Evolutionary conservation across 2,329 filamentous ascomycete genomes (phyloP).

Genomic region (Mollisiaceae sp.): DNA sequence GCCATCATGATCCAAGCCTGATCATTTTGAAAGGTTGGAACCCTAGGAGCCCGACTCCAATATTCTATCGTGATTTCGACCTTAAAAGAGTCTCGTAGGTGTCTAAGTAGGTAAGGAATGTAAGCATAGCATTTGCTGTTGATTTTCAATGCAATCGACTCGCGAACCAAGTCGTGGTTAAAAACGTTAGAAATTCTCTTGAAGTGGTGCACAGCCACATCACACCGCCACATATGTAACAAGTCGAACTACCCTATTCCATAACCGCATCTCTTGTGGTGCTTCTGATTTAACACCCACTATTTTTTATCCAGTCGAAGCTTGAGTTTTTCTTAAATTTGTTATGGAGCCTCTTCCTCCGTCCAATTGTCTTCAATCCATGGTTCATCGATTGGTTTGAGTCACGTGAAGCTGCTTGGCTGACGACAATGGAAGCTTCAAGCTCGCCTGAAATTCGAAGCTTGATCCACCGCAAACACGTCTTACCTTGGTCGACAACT

Average conservation of each 20-base stretch:
- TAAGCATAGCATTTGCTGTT: not conserved
- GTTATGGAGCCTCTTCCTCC: not conserved
- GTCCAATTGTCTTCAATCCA: not conserved
- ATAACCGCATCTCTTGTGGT: not conserved
- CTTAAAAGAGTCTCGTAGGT: too few relatives aligned
- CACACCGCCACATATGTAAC: not conserved
- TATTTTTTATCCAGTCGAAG: not conserved
- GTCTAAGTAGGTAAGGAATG: too few relatives aligned
- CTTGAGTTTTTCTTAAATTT: not conserved
- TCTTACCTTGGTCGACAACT: conserved; percentile 5
- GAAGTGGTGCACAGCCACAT: not conserved
- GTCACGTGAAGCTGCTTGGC: conserved; percentile 14
- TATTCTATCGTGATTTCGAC: too few relatives aligned
- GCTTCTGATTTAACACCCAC: not conserved
- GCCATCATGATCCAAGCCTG: too few relatives aligned
- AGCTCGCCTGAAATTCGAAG: not conserved
- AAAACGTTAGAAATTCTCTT: not conserved
- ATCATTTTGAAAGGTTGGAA: too few relatives aligned
- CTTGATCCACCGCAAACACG: conserved; percentile 1
- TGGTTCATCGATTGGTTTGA: not conserved
- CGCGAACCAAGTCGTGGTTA: not conserved
- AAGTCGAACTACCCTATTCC: not conserved
- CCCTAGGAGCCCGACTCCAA: too few relatives aligned
- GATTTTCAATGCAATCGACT: not conserved
- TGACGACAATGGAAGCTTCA: conserved; percentile 17